Evolutionary conservation across 2,329 filamentous ascomycete species (phyloP).

Genomic region (Chalaropsis thielavioides): DNA sequence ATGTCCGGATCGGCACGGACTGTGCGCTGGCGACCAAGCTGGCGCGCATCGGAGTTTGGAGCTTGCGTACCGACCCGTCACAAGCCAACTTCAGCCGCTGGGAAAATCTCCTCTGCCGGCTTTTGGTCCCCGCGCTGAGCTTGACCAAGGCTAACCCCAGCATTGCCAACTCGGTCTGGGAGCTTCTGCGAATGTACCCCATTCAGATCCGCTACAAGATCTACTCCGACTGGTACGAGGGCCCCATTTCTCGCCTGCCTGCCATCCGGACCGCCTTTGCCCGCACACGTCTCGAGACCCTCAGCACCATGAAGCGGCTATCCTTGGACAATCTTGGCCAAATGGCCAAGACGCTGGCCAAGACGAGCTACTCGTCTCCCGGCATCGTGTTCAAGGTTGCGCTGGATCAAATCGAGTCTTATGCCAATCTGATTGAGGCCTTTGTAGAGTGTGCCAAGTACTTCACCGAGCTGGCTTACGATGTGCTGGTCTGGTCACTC

Average conservation of each 20-base stretch:
- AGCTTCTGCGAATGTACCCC: conserved; percentile 65
- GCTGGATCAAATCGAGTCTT: conserved; percentile 80
- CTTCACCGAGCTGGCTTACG: conserved; percentile 83
- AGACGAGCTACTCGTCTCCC: conserved; percentile 81
- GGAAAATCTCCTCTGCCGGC: conserved; percentile 67
- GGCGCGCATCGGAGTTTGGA: conserved; percentile 69
- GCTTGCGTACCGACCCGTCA: conserved; percentile 54
- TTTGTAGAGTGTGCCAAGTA: conserved; percentile 91
- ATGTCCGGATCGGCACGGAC: conserved; percentile 81
- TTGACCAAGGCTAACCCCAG: conserved; percentile 73
- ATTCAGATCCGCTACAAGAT: conserved; percentile 67
- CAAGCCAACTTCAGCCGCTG: conserved; percentile 60
- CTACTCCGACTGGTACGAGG: conserved; percentile 86
- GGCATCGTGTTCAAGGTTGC: conserved; percentile 84
- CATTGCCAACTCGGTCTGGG: conserved; percentile 74
- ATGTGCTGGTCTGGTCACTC: conserved; percentile 84
- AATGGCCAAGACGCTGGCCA: conserved; percentile 79
- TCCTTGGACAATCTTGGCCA: conserved; percentile 73
- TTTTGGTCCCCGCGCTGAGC: conserved; percentile 79
- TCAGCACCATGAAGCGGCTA: conserved; percentile 74
- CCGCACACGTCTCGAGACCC: conserved; percentile 61
- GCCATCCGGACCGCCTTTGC: conserved; percentile 69
- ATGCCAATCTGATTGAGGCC: conserved; percentile 86
- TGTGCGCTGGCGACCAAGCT: conserved; percentile 64
- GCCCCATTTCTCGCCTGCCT: conserved; percentile 59